A percentile compares a stretch with the other conserved stretches of the same genome.
phyloP scores from a whole-genome alignment of 257 asterid species.

The Ilex asprella region DNA sequence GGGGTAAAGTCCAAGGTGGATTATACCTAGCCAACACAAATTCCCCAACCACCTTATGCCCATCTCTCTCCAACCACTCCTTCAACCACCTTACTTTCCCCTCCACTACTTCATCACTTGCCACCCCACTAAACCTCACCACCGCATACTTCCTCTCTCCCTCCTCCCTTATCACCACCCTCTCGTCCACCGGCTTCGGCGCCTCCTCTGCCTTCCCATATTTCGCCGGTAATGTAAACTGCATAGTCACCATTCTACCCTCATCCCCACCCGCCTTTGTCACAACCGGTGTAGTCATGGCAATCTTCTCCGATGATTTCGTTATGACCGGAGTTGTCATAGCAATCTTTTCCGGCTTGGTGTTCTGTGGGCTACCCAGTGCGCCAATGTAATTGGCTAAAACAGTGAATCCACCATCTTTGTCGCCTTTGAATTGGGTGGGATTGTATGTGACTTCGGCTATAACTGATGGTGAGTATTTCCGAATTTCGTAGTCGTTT shows the following conservation, averaged over 20 bases:
- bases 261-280: slow-evolving; percentile 27
- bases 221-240: slow-evolving; percentile 69
- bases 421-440: slow-evolving; percentile 45
- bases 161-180: slow-evolving; percentile 72
- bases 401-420: slow-evolving; percentile 73
- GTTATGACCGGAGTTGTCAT: slow-evolving; percentile 88
- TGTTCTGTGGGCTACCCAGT: slow-evolving; percentile 65
- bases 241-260: slow-evolving; percentile 53
- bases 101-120: slow-evolving; percentile 59
- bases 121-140: slow-evolving; percentile 66
- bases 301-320: slow-evolving; percentile 45
- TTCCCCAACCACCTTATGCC: slow-evolving; percentile 53
- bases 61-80: slow-evolving; percentile 68
- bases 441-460: slow-evolving; percentile 84
- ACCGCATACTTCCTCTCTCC: slow-evolving; percentile 78
- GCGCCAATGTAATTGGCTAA: slow-evolving; percentile 81
- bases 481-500: slow-evolving; percentile 66
- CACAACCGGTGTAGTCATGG: slow-evolving; percentile 89
- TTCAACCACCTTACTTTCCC: slow-evolving; percentile 56
- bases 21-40: slow-evolving; percentile 82
- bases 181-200: slow-evolving; percentile 80
- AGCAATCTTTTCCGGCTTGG: slow-evolving; percentile 57
- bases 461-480: slow-evolving; percentile 56
- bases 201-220: slow-evolving; percentile 60
- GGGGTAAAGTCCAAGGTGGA: slow-evolving; percentile 92